These are phyloP conservation scores for Volvariella volvacea DNA, from an alignment of 1,284 basidiomycete genomes.

Conservation along the genomic window DNA sequence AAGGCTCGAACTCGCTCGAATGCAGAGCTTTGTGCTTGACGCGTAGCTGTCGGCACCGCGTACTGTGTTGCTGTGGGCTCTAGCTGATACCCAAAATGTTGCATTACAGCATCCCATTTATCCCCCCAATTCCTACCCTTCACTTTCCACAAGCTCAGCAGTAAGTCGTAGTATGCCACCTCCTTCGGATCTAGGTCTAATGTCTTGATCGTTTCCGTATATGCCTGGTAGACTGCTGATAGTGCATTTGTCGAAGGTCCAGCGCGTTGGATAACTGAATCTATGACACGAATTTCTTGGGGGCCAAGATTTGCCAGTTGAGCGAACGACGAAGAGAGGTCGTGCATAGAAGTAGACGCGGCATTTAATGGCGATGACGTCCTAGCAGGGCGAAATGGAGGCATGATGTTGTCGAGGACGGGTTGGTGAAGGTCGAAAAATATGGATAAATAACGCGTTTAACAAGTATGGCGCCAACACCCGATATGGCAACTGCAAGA, in stretches of 20 bases:
- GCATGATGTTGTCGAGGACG: conserved; percentile 10
- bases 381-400: conserved; percentile 26
- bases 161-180: conserved; percentile 71
- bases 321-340: conserved; percentile 41
- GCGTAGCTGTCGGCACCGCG: conserved; percentile 6
- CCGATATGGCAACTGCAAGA: no score
- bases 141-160: conserved; percentile 72
- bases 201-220: conserved; percentile 67
- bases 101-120: conserved; percentile 68
- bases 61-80: conserved; percentile 1
- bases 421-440: neutral
- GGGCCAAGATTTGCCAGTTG: conserved; percentile 51
- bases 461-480: neutral
- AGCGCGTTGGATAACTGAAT: conserved; percentile 64
- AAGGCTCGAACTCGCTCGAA: conserved; percentile 19
- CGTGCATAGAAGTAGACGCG: conserved; percentile 17
- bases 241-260: conserved; percentile 63
- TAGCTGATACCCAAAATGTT: conserved; percentile 35
- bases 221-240: conserved; percentile 72
- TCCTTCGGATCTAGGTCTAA: conserved; percentile 74
- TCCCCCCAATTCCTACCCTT: conserved; percentile 70
- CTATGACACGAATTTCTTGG: conserved; percentile 63
- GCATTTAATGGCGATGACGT: conserved; percentile 25
- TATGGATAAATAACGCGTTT: neutral
- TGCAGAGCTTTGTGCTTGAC: conserved; percentile 4